Evolutionary conservation across 1,139 yeast species (phyloP).

Genomic region (Pichia cactophila): DNA sequence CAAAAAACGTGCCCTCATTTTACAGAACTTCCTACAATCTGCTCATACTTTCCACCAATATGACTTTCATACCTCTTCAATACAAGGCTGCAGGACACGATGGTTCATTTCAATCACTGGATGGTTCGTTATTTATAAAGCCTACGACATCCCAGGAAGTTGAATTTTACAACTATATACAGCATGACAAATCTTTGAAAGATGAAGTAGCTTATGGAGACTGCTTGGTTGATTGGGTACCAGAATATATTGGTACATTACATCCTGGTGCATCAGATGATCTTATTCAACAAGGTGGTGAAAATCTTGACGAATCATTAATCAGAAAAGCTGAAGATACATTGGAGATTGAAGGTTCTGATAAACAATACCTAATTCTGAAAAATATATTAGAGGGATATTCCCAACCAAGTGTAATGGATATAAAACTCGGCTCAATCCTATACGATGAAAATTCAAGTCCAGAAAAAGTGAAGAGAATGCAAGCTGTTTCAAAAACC

Average conservation of each 20-base stretch:
- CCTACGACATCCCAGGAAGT: constrained; percentile 58
- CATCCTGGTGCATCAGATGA: constrained; percentile 34
- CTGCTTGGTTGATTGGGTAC: constrained; percentile 47
- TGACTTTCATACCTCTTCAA: constrained; percentile 24
- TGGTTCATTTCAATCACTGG: constrained; percentile 57
- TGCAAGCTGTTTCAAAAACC: constrained; percentile 51
- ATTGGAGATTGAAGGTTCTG: constrained; percentile 9
- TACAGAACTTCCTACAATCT: no score
- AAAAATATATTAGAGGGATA: constrained; percentile 62
- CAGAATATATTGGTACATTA: constrained; percentile 35
- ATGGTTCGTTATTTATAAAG: constrained; percentile 67
- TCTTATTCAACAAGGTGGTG: constrained; percentile 14
- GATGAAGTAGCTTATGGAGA: constrained; percentile 31
- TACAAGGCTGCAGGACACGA: constrained; percentile 86
- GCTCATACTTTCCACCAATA: background rate
- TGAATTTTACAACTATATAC: constrained; percentile 51
- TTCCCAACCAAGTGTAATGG: constrained; percentile 63
- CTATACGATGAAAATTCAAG: constrained; percentile 58
- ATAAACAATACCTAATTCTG: constrained; percentile 50
- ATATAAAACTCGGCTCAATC: constrained; percentile 70
- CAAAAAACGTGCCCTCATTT: no score
- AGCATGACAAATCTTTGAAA: constrained; percentile 17
- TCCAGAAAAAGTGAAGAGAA: constrained; percentile 51
- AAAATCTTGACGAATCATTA: constrained; percentile 7
- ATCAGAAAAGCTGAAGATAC: constrained; percentile 9